These are phyloP conservation scores for Skeletonema marinoi DNA, from an alignment of 108 stramenopile genomes.

Conservation along the genomic window DNA sequence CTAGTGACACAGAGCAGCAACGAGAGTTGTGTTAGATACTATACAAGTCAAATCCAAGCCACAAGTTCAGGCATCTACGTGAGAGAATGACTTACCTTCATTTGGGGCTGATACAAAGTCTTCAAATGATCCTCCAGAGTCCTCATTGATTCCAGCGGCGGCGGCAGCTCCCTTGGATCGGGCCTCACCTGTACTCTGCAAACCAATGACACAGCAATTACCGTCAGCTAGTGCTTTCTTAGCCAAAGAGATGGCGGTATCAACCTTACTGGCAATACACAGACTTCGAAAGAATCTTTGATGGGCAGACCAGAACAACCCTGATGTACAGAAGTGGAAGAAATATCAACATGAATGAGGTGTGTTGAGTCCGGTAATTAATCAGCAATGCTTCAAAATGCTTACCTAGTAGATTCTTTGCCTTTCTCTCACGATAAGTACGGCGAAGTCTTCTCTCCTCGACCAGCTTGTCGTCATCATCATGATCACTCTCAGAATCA, in stretches of 20 bases:
- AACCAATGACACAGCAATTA: slow-evolving; percentile 68
- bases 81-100: slow-evolving; percentile 2
- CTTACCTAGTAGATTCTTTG: slow-evolving; percentile 13
- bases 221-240: slow-evolving; percentile 57
- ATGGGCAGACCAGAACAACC: slow-evolving; percentile 70
- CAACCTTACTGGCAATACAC: slow-evolving; percentile 72
- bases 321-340: neutral
- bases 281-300: slow-evolving; percentile 72
- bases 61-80: too few relatives aligned
- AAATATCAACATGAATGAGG: neutral
- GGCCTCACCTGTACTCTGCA: slow-evolving; percentile 75
- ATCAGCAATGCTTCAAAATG: neutral
- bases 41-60: too few relatives aligned
- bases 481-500: slow-evolving; percentile 17
- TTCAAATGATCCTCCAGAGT: slow-evolving; percentile 22
- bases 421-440: neutral
- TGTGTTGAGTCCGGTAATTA: neutral
- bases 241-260: slow-evolving; percentile 51
- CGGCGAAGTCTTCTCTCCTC: slow-evolving; percentile 3
- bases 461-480: slow-evolving; percentile 7
- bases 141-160: slow-evolving; percentile 33
- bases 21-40: neutral
- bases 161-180: slow-evolving; percentile 42
- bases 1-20: neutral
- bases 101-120: slow-evolving; percentile 47